Percentiles rank a stretch among this genome's conserved stretches.
Evolutionary conservation across 2,329 filamentous ascomycete species (phyloP).

Genomic region (Helminthosporium solani): DNA sequence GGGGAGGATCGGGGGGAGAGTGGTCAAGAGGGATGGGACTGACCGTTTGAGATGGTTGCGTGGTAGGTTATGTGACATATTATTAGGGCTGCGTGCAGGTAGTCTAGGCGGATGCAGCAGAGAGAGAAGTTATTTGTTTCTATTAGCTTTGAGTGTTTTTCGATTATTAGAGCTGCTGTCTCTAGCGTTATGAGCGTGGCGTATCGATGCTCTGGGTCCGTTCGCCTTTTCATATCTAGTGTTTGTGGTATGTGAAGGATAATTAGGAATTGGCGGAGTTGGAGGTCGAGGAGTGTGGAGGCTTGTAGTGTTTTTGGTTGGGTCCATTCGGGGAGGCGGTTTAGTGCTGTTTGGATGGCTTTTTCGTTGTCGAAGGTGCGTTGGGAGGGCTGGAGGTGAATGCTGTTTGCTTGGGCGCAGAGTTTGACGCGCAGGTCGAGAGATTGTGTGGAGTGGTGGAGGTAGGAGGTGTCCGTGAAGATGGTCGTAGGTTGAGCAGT

Average conservation of each 20-base stretch:
- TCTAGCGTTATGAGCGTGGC: conserved; percentile 14
- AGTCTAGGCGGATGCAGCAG: conserved; percentile 20
- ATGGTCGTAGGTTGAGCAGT: conserved; percentile 11
- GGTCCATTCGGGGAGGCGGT: conserved; percentile 13
- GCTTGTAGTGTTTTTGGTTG: conserved; percentile 13
- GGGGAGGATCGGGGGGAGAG: background rate
- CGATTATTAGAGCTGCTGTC: conserved; percentile 12
- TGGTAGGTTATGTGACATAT: conserved; percentile 22
- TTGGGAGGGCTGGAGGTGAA: conserved; percentile 8
- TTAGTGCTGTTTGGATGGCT: conserved; percentile 9
- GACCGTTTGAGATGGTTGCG: conserved; percentile 10
- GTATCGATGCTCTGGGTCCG: conserved; percentile 6
- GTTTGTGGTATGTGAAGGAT: conserved; percentile 20
- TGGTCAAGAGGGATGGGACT: no score
- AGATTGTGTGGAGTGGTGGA: conserved; percentile 12
- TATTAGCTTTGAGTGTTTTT: conserved; percentile 13
- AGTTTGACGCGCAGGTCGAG: conserved; percentile 11
- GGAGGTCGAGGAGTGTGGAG: conserved; percentile 24
- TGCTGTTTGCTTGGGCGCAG: conserved; percentile 12
- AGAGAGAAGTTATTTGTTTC: conserved; percentile 15
- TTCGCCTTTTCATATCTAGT: conserved; percentile 1
- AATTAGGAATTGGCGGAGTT: conserved; percentile 28
- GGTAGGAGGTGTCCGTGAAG: conserved; percentile 24
- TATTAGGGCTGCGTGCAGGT: conserved; percentile 19
- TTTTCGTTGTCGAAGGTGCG: conserved; percentile 18